Evolutionary conservation across 2,329 filamentous ascomycete genomes (phyloP), one percentile per base, ranked within the genome.

Genomic region (Rutstroemia sp.): DNA sequence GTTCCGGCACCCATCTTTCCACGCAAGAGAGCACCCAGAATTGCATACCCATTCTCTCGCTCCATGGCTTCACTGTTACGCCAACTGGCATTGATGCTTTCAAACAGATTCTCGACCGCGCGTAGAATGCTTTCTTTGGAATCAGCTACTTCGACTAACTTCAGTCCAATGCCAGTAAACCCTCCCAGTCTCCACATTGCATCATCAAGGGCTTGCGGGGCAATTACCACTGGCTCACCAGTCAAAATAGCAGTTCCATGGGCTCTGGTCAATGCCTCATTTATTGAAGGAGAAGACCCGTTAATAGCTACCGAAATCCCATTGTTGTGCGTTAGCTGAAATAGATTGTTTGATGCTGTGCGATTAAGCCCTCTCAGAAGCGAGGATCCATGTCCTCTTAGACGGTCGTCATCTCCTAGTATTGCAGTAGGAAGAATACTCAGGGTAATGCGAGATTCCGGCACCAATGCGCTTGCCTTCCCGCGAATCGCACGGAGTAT

Each of bases 31-130:
- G 91, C 84, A 42, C 88, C 88, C 51, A 99, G 74, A 38, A 97
- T 88, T 25, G 89, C 87, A 69, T 96, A 99, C 0, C 92, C 95
- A 63, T 95, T 94, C 58, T 95, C 91, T 65, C 89, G 86, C 71
- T 99, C 94, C 88, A 99, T 96, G 25, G 94, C 92, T 70, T 99
- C 95, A 63, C 94, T 97, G 63, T 97, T 97, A 61, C 94, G 83
- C 94, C 95, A 99, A 69, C 88, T 97, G 61, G 88, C 87, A 62
- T 88, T 87, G 50, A 96, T 88, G 59, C 89, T 90, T 62, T 88
- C 83, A 60, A 96, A 91, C 25, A 96, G 77, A 65, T 95, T 87
- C 66, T 95, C 85, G 2, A 95, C 84, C 1, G 92, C 85, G 54
- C 88, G 81, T 9, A 92, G 74, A 27, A 92, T 83, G 46, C 85